Conservation (phyloP, 495 filamentous ascomycete species). For the Podospora conica region DNA sequence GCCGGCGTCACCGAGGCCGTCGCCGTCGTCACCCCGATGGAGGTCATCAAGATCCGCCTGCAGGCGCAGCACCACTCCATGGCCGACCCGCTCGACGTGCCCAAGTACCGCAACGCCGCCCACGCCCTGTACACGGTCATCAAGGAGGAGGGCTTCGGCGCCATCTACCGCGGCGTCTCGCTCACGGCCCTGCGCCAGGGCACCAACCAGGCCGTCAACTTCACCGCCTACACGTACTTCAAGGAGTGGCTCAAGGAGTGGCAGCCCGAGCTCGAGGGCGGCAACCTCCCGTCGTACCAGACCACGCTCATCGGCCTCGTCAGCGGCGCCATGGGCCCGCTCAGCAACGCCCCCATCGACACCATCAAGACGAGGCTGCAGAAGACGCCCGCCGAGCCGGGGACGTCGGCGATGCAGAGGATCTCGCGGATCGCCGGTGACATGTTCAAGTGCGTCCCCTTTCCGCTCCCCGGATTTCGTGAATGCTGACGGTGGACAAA, state of each 20-base stretch:
- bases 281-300: constrained; percentile 77
- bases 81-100: constrained; percentile 83
- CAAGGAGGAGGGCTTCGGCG: constrained; percentile 79
- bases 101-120: constrained; percentile 95
- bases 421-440: constrained; percentile 75
- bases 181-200: constrained; percentile 91
- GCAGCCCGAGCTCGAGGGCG: constrained; percentile 53
- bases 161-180: constrained; percentile 86
- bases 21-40: constrained; percentile 94
- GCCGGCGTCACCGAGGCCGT: constrained; percentile 97
- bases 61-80: constrained; percentile 95
- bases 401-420: constrained; percentile 68
- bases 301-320: constrained; percentile 88
- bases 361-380: constrained; percentile 98
- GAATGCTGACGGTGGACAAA: neutral
- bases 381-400: constrained; percentile 75
- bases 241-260: constrained; percentile 65
- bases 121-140: constrained; percentile 92
- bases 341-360: constrained; percentile 96
- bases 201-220: constrained; percentile 97
- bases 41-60: constrained; percentile 95
- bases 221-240: constrained; percentile 95
- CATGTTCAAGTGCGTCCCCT: constrained; percentile 77
- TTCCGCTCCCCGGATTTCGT: neutral
- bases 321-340: constrained; percentile 87